Conservation (phyloP, 768 basidiomycete genomes). For the Guyanaporus albipodus region DNA sequence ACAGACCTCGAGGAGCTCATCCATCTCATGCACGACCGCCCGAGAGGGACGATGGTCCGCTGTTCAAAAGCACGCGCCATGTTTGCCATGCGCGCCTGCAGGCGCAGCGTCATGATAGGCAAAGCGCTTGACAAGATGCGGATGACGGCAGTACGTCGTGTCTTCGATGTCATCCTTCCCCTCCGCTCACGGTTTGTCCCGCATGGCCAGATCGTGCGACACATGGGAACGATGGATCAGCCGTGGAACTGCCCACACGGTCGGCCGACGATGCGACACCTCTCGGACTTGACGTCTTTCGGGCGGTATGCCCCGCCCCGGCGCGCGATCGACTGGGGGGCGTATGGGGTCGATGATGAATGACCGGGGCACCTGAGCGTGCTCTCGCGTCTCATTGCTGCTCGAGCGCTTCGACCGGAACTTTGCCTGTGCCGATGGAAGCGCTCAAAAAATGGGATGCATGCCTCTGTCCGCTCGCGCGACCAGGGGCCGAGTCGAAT, state of each 20-base stretch:
- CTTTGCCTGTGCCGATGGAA: background rate
- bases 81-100: conserved; percentile 95
- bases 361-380: background rate
- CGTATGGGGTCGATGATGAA: conserved; percentile 12
- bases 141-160: conserved; percentile 64
- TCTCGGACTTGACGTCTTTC: conserved; percentile 47
- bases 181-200: background rate
- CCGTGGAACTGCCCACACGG: conserved; percentile 91
- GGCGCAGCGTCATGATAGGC: conserved; percentile 96
- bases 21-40: conserved; percentile 74
- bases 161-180: background rate
- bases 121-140: conserved; percentile 70
- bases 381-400: no score
- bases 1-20: conserved; percentile 92
- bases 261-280: conserved; percentile 77
- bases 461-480: background rate
- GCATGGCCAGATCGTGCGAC: conserved; percentile 55
- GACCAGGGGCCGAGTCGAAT: background rate
- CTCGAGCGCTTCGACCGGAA: no score
- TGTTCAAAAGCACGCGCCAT: conserved; percentile 91
- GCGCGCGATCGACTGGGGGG: conserved; percentile 36
- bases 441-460: no score
- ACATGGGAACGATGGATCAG: conserved; percentile 83
- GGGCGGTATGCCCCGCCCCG: conserved; percentile 11
- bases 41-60: conserved; percentile 78